phyloP scores from a whole-genome alignment of 257 asterid genomes.

The Nicotiana sylvestris region DNA sequence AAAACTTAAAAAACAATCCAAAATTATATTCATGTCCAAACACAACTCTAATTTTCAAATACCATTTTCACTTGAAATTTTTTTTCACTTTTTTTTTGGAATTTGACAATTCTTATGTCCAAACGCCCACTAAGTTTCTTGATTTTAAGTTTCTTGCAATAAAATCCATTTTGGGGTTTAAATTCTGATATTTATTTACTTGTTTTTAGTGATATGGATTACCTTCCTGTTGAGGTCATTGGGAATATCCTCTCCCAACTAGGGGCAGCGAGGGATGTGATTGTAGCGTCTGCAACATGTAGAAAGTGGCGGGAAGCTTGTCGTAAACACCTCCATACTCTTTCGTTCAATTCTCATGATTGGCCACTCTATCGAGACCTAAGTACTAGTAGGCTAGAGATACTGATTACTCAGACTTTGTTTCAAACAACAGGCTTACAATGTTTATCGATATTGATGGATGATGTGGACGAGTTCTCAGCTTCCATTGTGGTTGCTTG shows the following conservation, averaged over 20 bases:
- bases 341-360: slow-evolving; percentile 64
- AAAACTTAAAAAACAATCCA: too few relatives aligned
- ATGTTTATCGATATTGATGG: slow-evolving; percentile 66
- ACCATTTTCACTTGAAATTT: too few relatives aligned
- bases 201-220: slow-evolving; percentile 42
- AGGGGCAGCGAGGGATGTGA: slow-evolving; percentile 73
- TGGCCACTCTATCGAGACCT: slow-evolving; percentile 72
- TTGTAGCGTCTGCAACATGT: slow-evolving; percentile 82
- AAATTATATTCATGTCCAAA: too few relatives aligned
- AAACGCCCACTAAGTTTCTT: not conserved
- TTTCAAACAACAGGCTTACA: slow-evolving; percentile 67
- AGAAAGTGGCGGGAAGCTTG: slow-evolving; percentile 80
- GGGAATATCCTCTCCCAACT: slow-evolving; percentile 74
- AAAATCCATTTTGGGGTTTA: not conserved
- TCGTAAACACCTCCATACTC: slow-evolving; percentile 72
- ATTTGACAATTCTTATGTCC: too few relatives aligned
- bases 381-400: slow-evolving; percentile 56
- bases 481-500: slow-evolving; percentile 80
- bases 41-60: too few relatives aligned
- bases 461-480: slow-evolving; percentile 72
- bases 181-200: not conserved
- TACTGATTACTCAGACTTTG: slow-evolving; percentile 69
- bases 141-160: not conserved
- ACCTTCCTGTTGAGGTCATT: slow-evolving; percentile 85
- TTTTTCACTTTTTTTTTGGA: too few relatives aligned